phyloP scores from a whole-genome alignment of 352 stramenopile genomes.

The Hyaloperonospora arabidopsidis region DNA sequence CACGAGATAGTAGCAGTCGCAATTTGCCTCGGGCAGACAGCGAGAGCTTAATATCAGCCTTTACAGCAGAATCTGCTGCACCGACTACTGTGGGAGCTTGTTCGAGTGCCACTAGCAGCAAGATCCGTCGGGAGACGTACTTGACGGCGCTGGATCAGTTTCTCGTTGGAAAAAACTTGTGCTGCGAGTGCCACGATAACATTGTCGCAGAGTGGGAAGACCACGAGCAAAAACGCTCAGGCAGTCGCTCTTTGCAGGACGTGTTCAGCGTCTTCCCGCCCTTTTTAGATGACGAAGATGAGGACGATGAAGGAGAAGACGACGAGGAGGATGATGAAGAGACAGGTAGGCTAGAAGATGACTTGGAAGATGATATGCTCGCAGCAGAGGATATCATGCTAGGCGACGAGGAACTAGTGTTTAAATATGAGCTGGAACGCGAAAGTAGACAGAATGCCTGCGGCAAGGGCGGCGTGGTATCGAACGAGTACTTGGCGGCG shows the following conservation, averaged over 20 bases:
- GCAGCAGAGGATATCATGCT: constrained; percentile 36
- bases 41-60: neutral
- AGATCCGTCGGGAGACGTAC: constrained; percentile 63
- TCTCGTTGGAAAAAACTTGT: constrained; percentile 67
- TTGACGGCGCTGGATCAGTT: constrained; percentile 64
- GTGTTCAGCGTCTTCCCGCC: constrained; percentile 71
- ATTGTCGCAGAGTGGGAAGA: constrained; percentile 78
- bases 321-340: constrained; percentile 26
- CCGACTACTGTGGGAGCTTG: neutral
- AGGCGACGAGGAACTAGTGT: constrained; percentile 57
- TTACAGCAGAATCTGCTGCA: neutral
- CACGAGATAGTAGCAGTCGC: constrained; percentile 19
- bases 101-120: constrained; percentile 24
- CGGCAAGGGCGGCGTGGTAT: constrained; percentile 33
- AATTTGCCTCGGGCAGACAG: constrained; percentile 10
- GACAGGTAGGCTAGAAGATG: constrained; percentile 29
- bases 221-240: constrained; percentile 54
- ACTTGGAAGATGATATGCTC: constrained; percentile 36
- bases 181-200: constrained; percentile 80
- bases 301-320: constrained; percentile 51
- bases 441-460: constrained; percentile 23
- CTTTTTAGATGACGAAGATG: constrained; percentile 63
- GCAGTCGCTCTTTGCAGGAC: constrained; percentile 61
- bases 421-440: constrained; percentile 65
- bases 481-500: constrained; percentile 56